Evolutionary conservation across 2,329 filamentous ascomycete genomes (phyloP).

Genomic region (Beauveria pseudobassiana): DNA sequence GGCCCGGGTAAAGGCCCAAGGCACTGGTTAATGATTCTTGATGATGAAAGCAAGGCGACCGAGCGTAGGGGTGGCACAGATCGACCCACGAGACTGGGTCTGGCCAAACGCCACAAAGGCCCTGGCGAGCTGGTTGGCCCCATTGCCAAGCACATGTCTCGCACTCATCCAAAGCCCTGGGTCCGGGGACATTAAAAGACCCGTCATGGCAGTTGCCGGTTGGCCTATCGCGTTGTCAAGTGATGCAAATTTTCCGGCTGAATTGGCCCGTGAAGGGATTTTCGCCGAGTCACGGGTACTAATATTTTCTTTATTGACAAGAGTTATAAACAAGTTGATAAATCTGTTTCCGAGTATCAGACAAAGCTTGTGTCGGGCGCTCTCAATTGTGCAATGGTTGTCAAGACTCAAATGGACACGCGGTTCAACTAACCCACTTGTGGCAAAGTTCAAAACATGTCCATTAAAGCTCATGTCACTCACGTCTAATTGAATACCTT

Average conservation of each 20-base stretch:
- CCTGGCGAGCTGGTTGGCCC: not conserved
- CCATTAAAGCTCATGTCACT: too few species aligned
- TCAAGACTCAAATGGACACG: too few species aligned
- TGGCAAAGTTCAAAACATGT: too few species aligned
- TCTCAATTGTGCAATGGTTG: too few species aligned
- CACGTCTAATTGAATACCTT: too few species aligned
- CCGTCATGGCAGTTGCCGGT: not conserved
- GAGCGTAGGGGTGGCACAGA: not conserved
- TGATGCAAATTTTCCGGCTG: not conserved
- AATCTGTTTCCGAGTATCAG: too few species aligned
- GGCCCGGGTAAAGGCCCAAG: not conserved
- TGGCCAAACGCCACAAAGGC: not conserved
- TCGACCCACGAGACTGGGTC: not conserved
- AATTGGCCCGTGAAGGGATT: too few species aligned
- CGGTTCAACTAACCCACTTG: too few species aligned
- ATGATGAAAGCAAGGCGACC: not conserved
- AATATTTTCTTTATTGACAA: too few species aligned
- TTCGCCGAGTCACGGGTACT: too few species aligned
- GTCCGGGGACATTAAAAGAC: not conserved
- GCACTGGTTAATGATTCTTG: not conserved
- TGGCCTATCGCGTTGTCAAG: not conserved
- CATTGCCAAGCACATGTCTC: not conserved
- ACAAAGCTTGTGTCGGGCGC: too few species aligned
- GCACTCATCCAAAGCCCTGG: conserved; percentile 1
- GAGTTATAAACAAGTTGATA: too few species aligned